These are phyloP conservation scores for Sphaceloma murrayae DNA, from an alignment of 2,329 filamentous ascomycete genomes.

Conservation along the genomic window DNA sequence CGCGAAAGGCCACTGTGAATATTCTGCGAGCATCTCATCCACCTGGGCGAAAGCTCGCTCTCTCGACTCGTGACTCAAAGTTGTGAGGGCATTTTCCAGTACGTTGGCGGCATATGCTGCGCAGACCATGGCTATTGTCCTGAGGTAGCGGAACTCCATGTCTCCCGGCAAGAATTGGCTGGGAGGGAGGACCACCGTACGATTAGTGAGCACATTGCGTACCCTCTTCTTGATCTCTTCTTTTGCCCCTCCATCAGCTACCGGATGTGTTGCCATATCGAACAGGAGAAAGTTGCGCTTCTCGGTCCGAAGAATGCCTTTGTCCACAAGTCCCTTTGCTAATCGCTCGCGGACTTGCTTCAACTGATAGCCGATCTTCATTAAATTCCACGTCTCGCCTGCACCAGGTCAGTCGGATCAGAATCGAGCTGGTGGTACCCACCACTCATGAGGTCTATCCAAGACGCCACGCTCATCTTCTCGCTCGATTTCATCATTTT, in stretches of 20 bases:
- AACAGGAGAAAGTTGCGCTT: constrained; percentile 99
- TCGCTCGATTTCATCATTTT: constrained; percentile 99
- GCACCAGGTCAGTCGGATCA: constrained; percentile 1
- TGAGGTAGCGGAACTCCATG: constrained; percentile 84
- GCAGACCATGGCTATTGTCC: constrained; percentile 93
- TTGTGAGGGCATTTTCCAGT: constrained; percentile 91
- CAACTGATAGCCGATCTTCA: constrained; percentile 99
- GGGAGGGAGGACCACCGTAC: constrained; percentile 79
- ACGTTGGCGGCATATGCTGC: constrained; percentile 97
- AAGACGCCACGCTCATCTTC: constrained; percentile 98
- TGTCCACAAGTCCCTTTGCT: constrained; percentile 95
- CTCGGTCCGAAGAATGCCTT: constrained; percentile 94
- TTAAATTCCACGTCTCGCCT: constrained; percentile 99
- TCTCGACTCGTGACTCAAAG: constrained; percentile 83
- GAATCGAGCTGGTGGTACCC: constrained; percentile 28
- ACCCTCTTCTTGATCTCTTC: constrained; percentile 93
- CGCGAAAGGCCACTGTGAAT: constrained; percentile 95
- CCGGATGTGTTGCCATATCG: constrained; percentile 98
- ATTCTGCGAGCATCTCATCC: constrained; percentile 88
- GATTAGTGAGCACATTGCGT: constrained; percentile 81
- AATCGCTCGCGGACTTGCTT: constrained; percentile 98
- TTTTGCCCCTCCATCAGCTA: constrained; percentile 92
- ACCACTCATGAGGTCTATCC: constrained; percentile 99
- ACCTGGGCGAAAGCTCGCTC: constrained; percentile 95
- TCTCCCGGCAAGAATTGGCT: constrained; percentile 89